Percentiles rank a stretch among this genome's conserved stretches.
Conservation (phyloP, 2,329 filamentous ascomycete genomes). For the Ophiosphaerella narmari region DNA sequence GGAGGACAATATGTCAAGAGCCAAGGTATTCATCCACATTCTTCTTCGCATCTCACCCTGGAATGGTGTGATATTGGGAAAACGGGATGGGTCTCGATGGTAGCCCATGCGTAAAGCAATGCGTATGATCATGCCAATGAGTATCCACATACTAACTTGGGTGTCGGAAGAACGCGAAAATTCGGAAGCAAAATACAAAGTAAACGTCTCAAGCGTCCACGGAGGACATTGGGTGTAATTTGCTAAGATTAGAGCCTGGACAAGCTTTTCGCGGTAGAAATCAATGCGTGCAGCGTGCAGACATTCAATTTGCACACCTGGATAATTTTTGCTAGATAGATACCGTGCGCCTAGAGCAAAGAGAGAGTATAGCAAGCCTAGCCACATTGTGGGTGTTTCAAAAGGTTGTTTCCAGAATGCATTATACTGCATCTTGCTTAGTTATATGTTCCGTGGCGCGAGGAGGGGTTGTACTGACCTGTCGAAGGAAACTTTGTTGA, state of each 20-base stretch:
- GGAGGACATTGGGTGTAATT: conserved; percentile 44
- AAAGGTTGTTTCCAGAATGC: conserved; percentile 50
- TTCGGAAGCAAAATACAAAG: conserved; percentile 38
- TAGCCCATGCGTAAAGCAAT: conserved; percentile 48
- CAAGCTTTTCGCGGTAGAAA: conserved; percentile 38
- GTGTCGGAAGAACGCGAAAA: conserved; percentile 34
- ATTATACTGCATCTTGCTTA: conserved; percentile 43
- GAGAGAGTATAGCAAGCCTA: conserved; percentile 51
- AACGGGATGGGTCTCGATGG: conserved; percentile 48
- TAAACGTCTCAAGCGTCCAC: conserved; percentile 36
- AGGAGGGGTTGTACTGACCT: conserved; percentile 14
- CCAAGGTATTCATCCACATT: conserved; percentile 60
- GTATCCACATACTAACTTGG: conserved; percentile 36
- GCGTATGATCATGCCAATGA: conserved; percentile 38
- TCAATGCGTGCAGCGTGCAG: conserved; percentile 28
- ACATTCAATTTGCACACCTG: conserved; percentile 5
- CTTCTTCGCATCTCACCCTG: conserved; percentile 65
- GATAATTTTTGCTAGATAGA: conserved; percentile 18
- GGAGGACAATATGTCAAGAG: conserved; percentile 47
- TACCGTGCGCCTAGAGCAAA: conserved; percentile 39
- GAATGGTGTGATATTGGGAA: conserved; percentile 54
- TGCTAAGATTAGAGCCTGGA: conserved; percentile 38
- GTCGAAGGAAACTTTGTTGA: conserved; percentile 33
- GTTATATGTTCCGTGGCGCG: background rate
- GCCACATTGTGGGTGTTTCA: conserved; percentile 48